These are phyloP conservation scores for Phytophthora fragariaefolia DNA, from an alignment of 352 stramenopile species.

Conservation along the genomic window DNA sequence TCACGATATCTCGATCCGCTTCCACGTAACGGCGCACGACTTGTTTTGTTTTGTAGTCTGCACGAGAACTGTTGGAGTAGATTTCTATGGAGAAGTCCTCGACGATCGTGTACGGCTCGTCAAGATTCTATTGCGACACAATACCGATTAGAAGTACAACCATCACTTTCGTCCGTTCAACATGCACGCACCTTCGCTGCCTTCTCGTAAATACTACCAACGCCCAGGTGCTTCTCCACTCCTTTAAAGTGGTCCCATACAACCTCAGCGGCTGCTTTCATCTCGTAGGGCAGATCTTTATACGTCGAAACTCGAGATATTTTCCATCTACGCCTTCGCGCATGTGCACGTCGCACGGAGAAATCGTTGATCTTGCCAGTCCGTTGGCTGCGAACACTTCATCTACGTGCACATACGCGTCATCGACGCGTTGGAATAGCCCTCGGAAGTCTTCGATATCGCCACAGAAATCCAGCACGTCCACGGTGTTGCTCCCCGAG, in stretches of 20 bases:
- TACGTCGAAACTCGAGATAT: conserved; percentile 33
- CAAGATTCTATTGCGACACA: conserved; percentile 22
- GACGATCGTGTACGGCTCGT: conserved; percentile 61
- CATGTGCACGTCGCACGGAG: conserved; percentile 29
- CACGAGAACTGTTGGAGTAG: conserved; percentile 52
- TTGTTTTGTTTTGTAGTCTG: conserved; percentile 60
- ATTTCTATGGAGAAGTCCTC: conserved; percentile 66
- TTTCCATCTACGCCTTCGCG: conserved; percentile 26
- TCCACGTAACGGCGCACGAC: conserved; percentile 64
- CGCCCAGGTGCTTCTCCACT: conserved; percentile 36
- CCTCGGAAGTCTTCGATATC: conserved; percentile 27
- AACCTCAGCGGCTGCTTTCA: conserved; percentile 17
- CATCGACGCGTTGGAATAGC: conserved; percentile 27
- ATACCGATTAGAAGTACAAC: not conserved
- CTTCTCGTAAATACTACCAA: conserved; percentile 38
- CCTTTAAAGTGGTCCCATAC: conserved; percentile 40
- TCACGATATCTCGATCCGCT: conserved; percentile 60
- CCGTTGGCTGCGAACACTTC: conserved; percentile 31
- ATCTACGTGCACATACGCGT: conserved; percentile 26
- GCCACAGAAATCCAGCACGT: conserved; percentile 29
- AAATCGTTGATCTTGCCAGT: conserved; percentile 16
- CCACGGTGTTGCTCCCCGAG: conserved; percentile 4
- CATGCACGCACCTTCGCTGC: conserved; percentile 23
- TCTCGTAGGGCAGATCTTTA: conserved; percentile 28
- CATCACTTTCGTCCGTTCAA: not conserved